Base-by-base conservation (phyloP, 257 asterid genomes). In the Penstemon eatonii region DNA sequence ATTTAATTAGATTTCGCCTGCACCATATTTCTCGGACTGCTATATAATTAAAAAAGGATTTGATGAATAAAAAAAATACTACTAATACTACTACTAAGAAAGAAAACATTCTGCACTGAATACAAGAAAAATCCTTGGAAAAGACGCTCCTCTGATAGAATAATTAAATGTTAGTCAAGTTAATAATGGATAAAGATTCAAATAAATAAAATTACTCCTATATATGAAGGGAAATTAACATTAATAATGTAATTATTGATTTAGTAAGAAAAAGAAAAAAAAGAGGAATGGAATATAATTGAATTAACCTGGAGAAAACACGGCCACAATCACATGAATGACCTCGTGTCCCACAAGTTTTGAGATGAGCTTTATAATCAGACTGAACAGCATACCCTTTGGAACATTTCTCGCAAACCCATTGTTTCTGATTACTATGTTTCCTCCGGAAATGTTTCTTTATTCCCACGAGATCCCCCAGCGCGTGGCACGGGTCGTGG, bases 321-420 rank as follows among this genome's bases (percentile, higher is more conserved):
- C 88, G 88, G 68, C 94, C 94, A 11, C 94, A 87, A 38, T 84
- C 90, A 6, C 94, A 87, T 33, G 90, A 82, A 54, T 87, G 90
- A 15, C 94, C 94, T 5, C 90, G 83, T 47, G 94, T 84, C 51
- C 94, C 94, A 65, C 94, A 87, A 36, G 90, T 87, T 25, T 87
- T 87, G 82, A 84, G 86, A 44, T 87, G 94, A 6, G 94, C 94
- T 52, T 84, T 87, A 60, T 77, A 87, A 38, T 87, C 94, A 2
- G 94, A 87, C 63, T 84, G 94, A 5, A 87, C 94, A 4, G 94
- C 94, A 74, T 87, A 87, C 0, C 88, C 94, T 39, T 87, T 87
- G 0, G 86, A 75, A 79, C 94, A 87, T 67, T 79, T 82, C 19
- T 82, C 83, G 58, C 94, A 87, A 36, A 84, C 84, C 89, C 90